Evolutionary conservation across 140 eudicot species (phyloP), one percentile per base, ranked within the genome.

Genomic region (Cichorium intybus): DNA sequence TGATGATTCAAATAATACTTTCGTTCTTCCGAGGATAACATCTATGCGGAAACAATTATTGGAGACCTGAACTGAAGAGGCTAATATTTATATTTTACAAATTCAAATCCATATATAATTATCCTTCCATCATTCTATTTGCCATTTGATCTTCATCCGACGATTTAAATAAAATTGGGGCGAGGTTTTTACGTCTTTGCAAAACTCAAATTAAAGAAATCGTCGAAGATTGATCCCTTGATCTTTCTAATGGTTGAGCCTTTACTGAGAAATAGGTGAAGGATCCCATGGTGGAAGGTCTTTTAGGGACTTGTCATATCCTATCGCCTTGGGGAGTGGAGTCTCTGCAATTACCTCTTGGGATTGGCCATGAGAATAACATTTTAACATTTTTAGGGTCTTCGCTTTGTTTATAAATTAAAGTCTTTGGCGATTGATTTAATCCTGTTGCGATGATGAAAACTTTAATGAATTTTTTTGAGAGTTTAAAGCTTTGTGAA

Each of bases 351-450:
- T 75, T 65, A 75, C 65, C 81, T 33, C 52, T 60, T 75, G 72
- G 81, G 78, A 70, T 27, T 80, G 76, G 85, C 85, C 85, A 65
- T 80, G 85, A 70, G 75, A 75, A 68, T 50, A 35, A 74, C 80
- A 68, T 74, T 63, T 5, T 12, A 15, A 14, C 20, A 5, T 24
- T 17, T 48, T 48, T 0, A 5, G 20, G 5, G 2, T 7, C 34
- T 20, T 62, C 24, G 12, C 5, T 60, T 12, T 23, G 15, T n/a
- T n/a, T n/a, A n/a, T 9, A 5, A 27, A 1, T n/a, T 24, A 4
- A 1, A 45, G 56, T n/a, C 15, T 45, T 24, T 62, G 11, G 18
- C 7, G 15, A 28, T 29, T 24, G 12, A 54, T 67, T 53, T 56
- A 21, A 55, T 68, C 10, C 39, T 10, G 73, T 68, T 68, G 73